A percentile compares a stretch with the other conserved stretches of the same genome.
These are phyloP conservation scores for Pseudogymnoascus sp. DNA, from an alignment of 2,329 filamentous ascomycete genomes.

Conservation along the genomic window DNA sequence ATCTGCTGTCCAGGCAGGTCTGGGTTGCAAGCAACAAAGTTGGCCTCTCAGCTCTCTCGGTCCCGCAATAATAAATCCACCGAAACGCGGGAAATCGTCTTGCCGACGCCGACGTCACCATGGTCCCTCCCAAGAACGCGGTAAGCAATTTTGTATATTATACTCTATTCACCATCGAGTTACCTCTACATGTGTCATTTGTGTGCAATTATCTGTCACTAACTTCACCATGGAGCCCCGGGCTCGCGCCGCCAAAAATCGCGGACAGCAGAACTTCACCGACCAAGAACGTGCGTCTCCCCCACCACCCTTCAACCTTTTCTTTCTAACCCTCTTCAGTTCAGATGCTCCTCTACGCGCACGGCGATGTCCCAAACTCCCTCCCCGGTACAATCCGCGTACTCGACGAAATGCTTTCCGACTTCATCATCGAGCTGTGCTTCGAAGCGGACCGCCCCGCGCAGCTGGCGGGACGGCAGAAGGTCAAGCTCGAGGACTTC, in stretches of 20 bases:
- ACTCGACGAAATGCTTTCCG: slow-evolving; percentile 90
- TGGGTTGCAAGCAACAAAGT: not conserved
- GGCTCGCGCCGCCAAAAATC: slow-evolving; percentile 68
- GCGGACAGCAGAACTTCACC: slow-evolving; percentile 73
- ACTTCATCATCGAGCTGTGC: slow-evolving; percentile 90
- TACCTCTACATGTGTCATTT: not conserved
- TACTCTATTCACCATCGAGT: not conserved
- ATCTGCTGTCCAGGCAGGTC: not conserved
- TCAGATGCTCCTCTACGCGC: slow-evolving; percentile 65
- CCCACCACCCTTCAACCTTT: slow-evolving; percentile 4
- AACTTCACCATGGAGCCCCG: slow-evolving; percentile 55
- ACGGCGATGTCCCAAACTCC: slow-evolving; percentile 68
- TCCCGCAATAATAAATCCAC: slow-evolving; percentile 10
- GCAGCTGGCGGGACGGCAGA: slow-evolving; percentile 78
- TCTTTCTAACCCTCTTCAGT: slow-evolving; percentile 39
- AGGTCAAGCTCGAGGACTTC: slow-evolving; percentile 98
- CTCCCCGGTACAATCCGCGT: slow-evolving; percentile 77
- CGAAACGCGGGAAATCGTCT: not conserved
- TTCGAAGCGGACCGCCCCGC: slow-evolving; percentile 82
- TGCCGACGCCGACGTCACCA: not conserved
- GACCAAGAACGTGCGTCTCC: slow-evolving; percentile 55
- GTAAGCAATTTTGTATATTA: not conserved
- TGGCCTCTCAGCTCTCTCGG: not conserved
- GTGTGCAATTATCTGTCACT: not conserved
- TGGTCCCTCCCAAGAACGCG: not conserved